Evolutionary conservation across 2,329 filamentous ascomycete species (phyloP).

Genomic region (Pseudogymnoascus sp.): DNA sequence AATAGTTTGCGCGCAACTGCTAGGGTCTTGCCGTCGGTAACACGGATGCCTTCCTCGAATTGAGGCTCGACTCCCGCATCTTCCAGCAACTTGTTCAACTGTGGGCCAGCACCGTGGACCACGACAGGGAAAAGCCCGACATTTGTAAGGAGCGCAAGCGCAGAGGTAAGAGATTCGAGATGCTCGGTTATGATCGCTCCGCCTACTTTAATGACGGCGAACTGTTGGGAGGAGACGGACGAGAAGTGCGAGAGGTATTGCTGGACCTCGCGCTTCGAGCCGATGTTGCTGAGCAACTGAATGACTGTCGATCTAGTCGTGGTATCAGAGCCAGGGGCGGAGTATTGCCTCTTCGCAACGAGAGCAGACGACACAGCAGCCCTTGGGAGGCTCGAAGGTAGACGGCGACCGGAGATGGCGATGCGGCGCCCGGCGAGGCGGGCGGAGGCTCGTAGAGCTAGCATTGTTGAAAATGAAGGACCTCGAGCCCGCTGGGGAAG

Average conservation of each 20-base stretch:
- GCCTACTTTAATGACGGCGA: slow-evolving; percentile 96
- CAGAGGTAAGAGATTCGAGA: slow-evolving; percentile 82
- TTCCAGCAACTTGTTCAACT: slow-evolving; percentile 86
- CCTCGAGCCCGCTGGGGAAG: neutral
- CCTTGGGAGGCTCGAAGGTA: slow-evolving; percentile 25
- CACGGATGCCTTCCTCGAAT: slow-evolving; percentile 91
- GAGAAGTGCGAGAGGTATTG: slow-evolving; percentile 97
- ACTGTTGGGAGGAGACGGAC: slow-evolving; percentile 92
- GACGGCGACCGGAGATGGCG: slow-evolving; percentile 20
- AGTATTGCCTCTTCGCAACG: slow-evolving; percentile 24
- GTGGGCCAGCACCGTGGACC: slow-evolving; percentile 88
- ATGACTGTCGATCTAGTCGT: slow-evolving; percentile 72
- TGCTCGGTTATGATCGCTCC: slow-evolving; percentile 94
- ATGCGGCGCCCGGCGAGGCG: slow-evolving; percentile 26
- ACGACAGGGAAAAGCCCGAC: slow-evolving; percentile 93
- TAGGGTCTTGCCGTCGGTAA: slow-evolving; percentile 92
- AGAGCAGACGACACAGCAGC: slow-evolving; percentile 23
- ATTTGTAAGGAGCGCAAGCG: slow-evolving; percentile 85
- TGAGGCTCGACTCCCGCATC: slow-evolving; percentile 88
- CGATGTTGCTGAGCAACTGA: slow-evolving; percentile 89
- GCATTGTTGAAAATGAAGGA: slow-evolving; percentile 20
- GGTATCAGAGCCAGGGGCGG: slow-evolving; percentile 25
- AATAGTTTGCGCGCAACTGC: slow-evolving; percentile 88
- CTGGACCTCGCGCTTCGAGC: slow-evolving; percentile 91
- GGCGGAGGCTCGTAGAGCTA: slow-evolving; percentile 27